These are phyloP conservation scores for Hymenotorrendiella dingleyae DNA, from an alignment of 2,329 filamentous ascomycete genomes.

Conservation along the genomic window DNA sequence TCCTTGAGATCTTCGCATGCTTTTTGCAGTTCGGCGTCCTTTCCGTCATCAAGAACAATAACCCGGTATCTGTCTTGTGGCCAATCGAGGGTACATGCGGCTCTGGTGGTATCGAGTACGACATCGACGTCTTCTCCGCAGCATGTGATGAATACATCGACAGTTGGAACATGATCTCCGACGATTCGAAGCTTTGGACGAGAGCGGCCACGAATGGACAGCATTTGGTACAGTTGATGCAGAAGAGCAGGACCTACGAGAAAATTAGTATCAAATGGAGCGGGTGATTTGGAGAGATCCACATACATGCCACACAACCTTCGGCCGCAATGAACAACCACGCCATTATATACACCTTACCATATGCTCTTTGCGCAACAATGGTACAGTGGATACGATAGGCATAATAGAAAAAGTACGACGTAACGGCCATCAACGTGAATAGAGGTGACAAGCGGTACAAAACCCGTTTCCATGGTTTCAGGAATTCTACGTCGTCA, in stretches of 20 bases:
- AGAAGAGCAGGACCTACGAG: conserved; percentile 44
- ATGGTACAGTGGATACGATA: conserved; percentile 47
- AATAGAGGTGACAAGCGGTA: conserved; percentile 21
- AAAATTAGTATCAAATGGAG: conserved; percentile 3
- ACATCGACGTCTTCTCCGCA: conserved; percentile 52
- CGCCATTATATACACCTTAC: conserved; percentile 41
- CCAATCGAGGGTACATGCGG: conserved; percentile 49
- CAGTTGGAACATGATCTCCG: conserved; percentile 44
- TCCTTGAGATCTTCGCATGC: conserved; percentile 34
- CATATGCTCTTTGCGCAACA: conserved; percentile 40
- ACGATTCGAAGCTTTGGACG: conserved; percentile 47
- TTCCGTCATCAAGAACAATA: conserved; percentile 49
- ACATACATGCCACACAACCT: conserved; percentile 38
- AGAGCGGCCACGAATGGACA: conserved; percentile 46
- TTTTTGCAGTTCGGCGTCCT: conserved; percentile 37
- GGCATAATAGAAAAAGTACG: conserved; percentile 40
- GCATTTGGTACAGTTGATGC: conserved; percentile 54
- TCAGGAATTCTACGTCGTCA: conserved; percentile 18
- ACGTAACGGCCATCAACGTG: conserved; percentile 15
- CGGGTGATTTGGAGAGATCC: too few relatives aligned
- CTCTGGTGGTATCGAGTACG: conserved; percentile 51
- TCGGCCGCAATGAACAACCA: conserved; percentile 55
- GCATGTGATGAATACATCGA: conserved; percentile 52
- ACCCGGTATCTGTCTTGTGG: conserved; percentile 47
- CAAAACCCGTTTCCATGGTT: conserved; percentile 16